Base-by-base conservation (phyloP, 352 stramenopile genomes). In the Phytophthora nicotianae region DNA sequence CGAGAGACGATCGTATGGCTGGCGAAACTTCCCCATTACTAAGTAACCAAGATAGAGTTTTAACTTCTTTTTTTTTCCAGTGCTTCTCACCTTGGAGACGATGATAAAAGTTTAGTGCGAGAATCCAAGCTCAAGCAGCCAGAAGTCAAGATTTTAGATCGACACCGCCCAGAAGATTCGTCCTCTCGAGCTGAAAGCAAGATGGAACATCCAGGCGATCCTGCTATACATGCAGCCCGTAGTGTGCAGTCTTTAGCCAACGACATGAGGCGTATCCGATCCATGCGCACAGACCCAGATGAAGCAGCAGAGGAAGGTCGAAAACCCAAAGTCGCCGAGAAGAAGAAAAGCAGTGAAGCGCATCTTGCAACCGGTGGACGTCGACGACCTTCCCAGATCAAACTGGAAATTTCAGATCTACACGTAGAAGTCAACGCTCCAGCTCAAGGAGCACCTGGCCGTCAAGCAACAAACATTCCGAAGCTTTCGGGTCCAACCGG, bases 241-340 rank as follows among this genome's bases (percentile, higher is more conserved):
- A 94, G 83, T 23, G 85, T 94, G 21, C 83, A 94, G 59, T 90
- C 83, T 14, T 59, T 94, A 14, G 85, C 85, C 19, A 90, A 90
- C 63, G 85, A 94, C 50, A 92, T 94, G 40, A 67, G 85, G 0
- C 81, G 83, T 13, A 90, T 94, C 40, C 72, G 83, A 23, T 94
- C 85, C 1, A 70, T 87, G 55, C 70, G 77, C 4, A 71, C 33
- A 0, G 82, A 90, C 17, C 23, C 48, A 6, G 54, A 64, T 0
- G 58, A 65, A 33, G 19, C 52, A 24, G 55, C 59, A 2, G 66
- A 85, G 17, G 75, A 86, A 19, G 20, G 32, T 32, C 54, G 60
- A 5, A 85, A 79, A 32, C 29, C 54, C 4, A 75, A 70, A 51
- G 64, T 70, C 5, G 60, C 65, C 0, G 81, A 90, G 49, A 89